A percentile compares a stretch with the other conserved stretches of the same genome.
phyloP scores from a whole-genome alignment of 495 filamentous ascomycete species.

The Talaromyces proteolyticus region DNA sequence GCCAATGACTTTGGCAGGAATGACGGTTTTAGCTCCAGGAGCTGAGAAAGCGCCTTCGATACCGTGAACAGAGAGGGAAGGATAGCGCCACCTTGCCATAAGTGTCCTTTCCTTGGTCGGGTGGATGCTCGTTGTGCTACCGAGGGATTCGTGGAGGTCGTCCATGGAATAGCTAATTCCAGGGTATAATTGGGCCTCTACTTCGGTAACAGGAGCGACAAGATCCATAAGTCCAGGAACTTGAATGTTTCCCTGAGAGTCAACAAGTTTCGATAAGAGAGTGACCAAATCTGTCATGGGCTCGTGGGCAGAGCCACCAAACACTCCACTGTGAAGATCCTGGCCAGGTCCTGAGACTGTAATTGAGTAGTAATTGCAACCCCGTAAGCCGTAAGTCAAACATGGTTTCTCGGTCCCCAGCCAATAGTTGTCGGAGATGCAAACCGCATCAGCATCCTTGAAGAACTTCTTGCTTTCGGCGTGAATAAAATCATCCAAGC shows the following conservation, averaged over 20 bases:
- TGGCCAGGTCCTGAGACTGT: slow-evolving; percentile 83
- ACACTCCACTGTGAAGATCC: slow-evolving; percentile 94
- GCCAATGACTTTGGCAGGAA: slow-evolving; percentile 92
- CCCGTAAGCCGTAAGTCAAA: slow-evolving; percentile 94
- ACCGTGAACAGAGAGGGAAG: slow-evolving; percentile 93
- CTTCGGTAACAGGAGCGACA: slow-evolving; percentile 78
- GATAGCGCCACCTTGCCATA: slow-evolving; percentile 93
- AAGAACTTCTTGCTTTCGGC: slow-evolving; percentile 88
- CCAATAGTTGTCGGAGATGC: slow-evolving; percentile 99
- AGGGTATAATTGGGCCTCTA: slow-evolving; percentile 80
- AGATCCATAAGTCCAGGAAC: slow-evolving; percentile 88
- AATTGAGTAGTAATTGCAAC: slow-evolving; percentile 93
- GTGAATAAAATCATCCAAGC: slow-evolving; percentile 89
- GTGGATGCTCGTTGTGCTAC: slow-evolving; percentile 78
- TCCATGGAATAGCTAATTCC: slow-evolving; percentile 92
- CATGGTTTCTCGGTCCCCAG: slow-evolving; percentile 97
- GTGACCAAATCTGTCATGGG: slow-evolving; percentile 95
- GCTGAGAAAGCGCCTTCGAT: slow-evolving; percentile 93
- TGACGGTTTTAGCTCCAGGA: slow-evolving; percentile 95
- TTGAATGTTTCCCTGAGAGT: slow-evolving; percentile 81
- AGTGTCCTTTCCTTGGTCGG: slow-evolving; percentile 80
- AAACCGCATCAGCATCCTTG: slow-evolving; percentile 90
- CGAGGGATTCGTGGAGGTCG: slow-evolving; percentile 84
- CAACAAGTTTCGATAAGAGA: slow-evolving; percentile 75
- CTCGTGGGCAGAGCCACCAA: slow-evolving; percentile 91